These are phyloP conservation scores for Tetrastigma voinierianum DNA, from an alignment of 164 flowering plant genomes.

Conservation along the genomic window DNA sequence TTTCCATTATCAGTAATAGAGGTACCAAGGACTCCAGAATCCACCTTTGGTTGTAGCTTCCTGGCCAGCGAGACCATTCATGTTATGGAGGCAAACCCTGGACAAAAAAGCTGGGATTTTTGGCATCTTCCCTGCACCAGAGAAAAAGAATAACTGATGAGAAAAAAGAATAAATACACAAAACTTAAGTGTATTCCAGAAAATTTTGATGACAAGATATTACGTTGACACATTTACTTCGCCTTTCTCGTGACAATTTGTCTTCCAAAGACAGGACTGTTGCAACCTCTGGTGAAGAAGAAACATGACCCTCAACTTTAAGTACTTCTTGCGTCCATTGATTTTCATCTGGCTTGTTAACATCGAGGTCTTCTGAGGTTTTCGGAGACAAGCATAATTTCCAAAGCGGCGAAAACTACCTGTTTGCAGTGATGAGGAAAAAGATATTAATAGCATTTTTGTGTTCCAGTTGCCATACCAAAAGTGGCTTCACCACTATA, in stretches of 20 bases:
- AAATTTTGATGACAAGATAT: constrained; percentile 19
- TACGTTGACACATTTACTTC: too few species aligned
- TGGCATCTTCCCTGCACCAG: constrained; percentile 62
- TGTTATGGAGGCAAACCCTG: constrained; percentile 68
- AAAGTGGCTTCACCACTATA: too few species aligned
- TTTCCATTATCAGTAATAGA: too few species aligned
- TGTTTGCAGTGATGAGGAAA: constrained; percentile 15
- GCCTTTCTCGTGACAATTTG: constrained; percentile 59
- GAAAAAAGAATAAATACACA: not conserved
- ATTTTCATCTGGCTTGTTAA: constrained; percentile 30
- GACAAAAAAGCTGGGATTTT: constrained; percentile 79
- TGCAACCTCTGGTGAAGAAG: constrained; percentile 38
- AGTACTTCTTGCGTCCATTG: constrained; percentile 74
- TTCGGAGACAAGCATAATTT: too few species aligned
- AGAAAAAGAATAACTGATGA: constrained; percentile 4
- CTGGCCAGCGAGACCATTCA: constrained; percentile 90
- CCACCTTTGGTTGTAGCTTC: constrained; percentile 88
- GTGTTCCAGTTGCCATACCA: too few species aligned
- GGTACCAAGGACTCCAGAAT: constrained; percentile 83
- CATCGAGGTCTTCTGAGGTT: too few species aligned
- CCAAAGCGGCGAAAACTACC: constrained; percentile 83
- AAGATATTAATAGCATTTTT: too few species aligned
- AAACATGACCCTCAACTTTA: too few species aligned
- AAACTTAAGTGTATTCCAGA: not conserved
- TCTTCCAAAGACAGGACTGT: constrained; percentile 67